These are phyloP conservation scores for Phoma sp. DNA, from an alignment of 2,329 filamentous ascomycete species.

Conservation along the genomic window DNA sequence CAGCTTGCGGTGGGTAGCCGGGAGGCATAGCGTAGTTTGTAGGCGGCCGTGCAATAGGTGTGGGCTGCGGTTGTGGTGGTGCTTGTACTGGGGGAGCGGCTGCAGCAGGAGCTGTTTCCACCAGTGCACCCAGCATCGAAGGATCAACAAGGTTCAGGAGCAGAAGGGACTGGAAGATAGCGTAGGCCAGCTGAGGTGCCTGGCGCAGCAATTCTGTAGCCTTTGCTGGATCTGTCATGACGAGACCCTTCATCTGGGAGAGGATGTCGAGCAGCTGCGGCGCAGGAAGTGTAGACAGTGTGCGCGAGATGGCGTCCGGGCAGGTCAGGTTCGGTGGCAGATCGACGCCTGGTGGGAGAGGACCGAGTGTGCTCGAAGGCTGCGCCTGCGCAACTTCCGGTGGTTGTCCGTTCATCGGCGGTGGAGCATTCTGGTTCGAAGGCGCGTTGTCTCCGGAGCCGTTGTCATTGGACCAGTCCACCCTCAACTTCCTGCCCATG, in stretches of 20 bases:
- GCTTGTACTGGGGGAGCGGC: slow-evolving; percentile 43
- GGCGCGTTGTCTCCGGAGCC: slow-evolving; percentile 66
- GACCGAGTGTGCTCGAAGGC: slow-evolving; percentile 68
- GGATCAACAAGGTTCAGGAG: slow-evolving; percentile 92
- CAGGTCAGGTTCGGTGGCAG: slow-evolving; percentile 82
- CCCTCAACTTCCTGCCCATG: slow-evolving; percentile 90
- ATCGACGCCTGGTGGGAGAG: slow-evolving; percentile 83
- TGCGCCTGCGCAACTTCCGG: slow-evolving; percentile 42
- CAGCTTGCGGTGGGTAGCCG: slow-evolving; percentile 53
- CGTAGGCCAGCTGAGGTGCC: slow-evolving; percentile 91
- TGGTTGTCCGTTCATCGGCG: slow-evolving; percentile 52
- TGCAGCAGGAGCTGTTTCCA: slow-evolving; percentile 61
- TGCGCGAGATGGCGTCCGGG: slow-evolving; percentile 90
- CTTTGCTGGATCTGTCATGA: slow-evolving; percentile 79
- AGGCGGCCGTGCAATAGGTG: slow-evolving; percentile 39
- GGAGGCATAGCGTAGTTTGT: slow-evolving; percentile 39
- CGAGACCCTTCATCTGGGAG: slow-evolving; percentile 90
- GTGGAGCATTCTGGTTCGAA: slow-evolving; percentile 55
- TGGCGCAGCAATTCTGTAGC: slow-evolving; percentile 86
- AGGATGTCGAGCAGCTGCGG: slow-evolving; percentile 92
- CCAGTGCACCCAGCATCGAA: slow-evolving; percentile 78
- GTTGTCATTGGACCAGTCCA: slow-evolving; percentile 95
- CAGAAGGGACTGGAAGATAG: slow-evolving; percentile 91
- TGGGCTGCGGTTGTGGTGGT: slow-evolving; percentile 48
- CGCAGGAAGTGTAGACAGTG: slow-evolving; percentile 83